phyloP scores from a whole-genome alignment of 495 filamentous ascomycete genomes.

The Neurospora cerealis region DNA sequence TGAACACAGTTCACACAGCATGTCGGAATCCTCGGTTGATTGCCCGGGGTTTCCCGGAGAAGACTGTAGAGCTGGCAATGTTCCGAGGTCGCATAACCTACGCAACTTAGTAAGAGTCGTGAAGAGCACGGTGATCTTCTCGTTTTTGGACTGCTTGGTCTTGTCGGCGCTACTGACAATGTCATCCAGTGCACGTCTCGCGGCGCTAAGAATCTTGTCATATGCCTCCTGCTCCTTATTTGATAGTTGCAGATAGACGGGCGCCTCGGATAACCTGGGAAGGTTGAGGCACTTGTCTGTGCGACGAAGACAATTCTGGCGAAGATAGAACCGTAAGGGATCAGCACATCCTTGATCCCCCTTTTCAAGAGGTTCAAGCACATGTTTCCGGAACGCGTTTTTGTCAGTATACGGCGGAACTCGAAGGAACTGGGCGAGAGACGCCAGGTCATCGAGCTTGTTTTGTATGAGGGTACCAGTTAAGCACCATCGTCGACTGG shows the following conservation, averaged over 20 bases:
- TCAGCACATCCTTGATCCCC: background rate
- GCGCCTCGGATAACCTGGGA: background rate
- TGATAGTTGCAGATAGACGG: background rate
- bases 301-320: background rate
- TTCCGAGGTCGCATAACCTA: constrained; percentile 5
- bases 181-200: background rate
- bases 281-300: background rate
- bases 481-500: constrained; percentile 1
- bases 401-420: background rate
- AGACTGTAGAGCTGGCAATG: background rate
- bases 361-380: background rate
- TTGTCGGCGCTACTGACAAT: background rate
- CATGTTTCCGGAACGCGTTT: background rate
- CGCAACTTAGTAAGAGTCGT: background rate
- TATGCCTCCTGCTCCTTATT: background rate
- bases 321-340: background rate
- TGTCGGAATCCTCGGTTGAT: background rate
- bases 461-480: constrained; percentile 10
- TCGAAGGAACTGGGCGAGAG: background rate
- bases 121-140: background rate
- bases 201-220: background rate
- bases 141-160: background rate
- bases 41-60: background rate
- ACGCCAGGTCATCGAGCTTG: background rate
- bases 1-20: background rate